These are phyloP conservation scores for Huiozyma sinensis DNA, from an alignment of 805 yeast species.

Conservation along the genomic window DNA sequence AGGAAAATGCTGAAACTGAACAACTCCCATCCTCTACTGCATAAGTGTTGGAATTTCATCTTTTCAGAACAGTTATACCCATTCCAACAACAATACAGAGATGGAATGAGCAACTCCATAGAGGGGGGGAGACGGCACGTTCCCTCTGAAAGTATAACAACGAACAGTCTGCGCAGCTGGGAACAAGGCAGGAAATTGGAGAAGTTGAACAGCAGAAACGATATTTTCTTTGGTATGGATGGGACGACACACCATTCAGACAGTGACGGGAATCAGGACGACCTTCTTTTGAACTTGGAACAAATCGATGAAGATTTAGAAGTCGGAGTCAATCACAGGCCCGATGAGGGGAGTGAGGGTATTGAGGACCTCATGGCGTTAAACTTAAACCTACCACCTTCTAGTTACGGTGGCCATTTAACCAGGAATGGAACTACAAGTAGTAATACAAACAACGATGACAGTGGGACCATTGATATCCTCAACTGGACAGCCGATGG, in stretches of 20 bases:
- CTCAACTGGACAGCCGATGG: not conserved
- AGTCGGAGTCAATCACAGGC: constrained; percentile 6
- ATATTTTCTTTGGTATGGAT: not conserved
- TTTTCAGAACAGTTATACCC: not conserved
- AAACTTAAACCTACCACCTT: constrained; percentile 24
- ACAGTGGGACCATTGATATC: constrained; percentile 3
- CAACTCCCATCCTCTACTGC: constrained; percentile 1
- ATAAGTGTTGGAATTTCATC: constrained; percentile 11
- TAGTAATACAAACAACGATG: constrained; percentile 3
- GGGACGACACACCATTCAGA: not conserved
- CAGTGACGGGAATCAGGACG: not conserved
- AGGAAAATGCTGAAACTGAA: not conserved
- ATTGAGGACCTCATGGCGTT: constrained; percentile 9
- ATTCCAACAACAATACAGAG: not conserved
- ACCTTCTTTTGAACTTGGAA: constrained; percentile 16
- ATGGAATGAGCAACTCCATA: not conserved
- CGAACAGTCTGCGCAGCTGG: constrained; percentile 18
- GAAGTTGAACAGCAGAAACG: not conserved
- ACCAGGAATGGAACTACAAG: constrained; percentile 14
- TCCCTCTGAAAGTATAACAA: constrained; percentile 8
- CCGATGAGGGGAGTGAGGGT: not conserved
- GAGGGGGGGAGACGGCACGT: constrained; percentile 15
- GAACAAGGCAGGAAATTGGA: constrained; percentile 21
- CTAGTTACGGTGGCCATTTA: constrained; percentile 20
- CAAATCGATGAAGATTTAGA: constrained; percentile 25